Base-by-base conservation (phyloP, 2,329 filamentous ascomycete species). In the Stagonosporopsis cucurbitacearum region DNA sequence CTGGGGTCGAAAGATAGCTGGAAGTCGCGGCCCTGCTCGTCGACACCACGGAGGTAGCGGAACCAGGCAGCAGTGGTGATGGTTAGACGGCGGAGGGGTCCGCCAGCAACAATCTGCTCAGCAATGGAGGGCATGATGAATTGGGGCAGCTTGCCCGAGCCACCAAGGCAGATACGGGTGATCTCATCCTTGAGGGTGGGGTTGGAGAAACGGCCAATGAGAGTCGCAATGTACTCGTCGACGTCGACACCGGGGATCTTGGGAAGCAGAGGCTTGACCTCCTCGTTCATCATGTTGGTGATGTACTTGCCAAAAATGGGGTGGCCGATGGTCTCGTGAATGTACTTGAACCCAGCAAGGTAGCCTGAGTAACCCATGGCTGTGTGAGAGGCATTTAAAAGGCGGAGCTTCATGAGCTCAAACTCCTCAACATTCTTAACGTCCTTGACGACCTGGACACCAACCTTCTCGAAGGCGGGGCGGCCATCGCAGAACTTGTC, bases 71-170 rank as follows among this genome's bases (percentile, higher is more conserved):
- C 67, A 8, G 65, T 61, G 19, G 62, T 62, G 4, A 70, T 58
- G 13, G 67, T 66, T 7, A 70, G 59, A 47, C 67, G 66, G 35
- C 60, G 57, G 23, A 70, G 62, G 8, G 66, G 63, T 12, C 66
- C 66, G 15, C 62, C 60, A 26, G 64, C 60, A 4, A 54, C n/a
- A 30, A 70, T 68, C 44, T 70, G 67, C 58, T 70, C 67, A 7
- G 67, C 66, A 22, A 70, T 67, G 35, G 61, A 65, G 37, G 67
- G 67, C 62, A 68, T 67, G 56, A 70, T 70, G 62, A 70, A 70
- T 43, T 70, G 66, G 1, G 67, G 67, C 33, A 70, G 62, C 59
- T 70, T 70, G 60, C 67, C 67, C 6, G 64, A 67, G 13, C 67
- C 67, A n/a, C 67, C 67, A 7, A 70, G 65, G 59, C 67, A 70